Evolutionary conservation across 306 rosid genomes (phyloP).

Genomic region (Mucuna pruriens): DNA sequence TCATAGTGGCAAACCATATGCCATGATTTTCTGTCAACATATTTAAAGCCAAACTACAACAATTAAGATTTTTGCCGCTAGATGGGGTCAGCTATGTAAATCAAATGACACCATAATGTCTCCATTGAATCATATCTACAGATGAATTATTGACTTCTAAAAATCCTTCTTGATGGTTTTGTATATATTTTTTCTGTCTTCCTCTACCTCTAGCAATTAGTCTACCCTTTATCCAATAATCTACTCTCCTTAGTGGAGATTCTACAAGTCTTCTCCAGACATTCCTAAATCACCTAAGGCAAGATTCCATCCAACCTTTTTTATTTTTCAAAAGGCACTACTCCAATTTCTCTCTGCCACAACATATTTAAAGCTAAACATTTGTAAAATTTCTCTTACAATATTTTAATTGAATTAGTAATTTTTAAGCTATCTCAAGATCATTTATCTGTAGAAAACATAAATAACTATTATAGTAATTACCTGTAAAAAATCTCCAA

Average conservation of each 20-base stretch:
- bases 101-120: background rate
- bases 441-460: background rate
- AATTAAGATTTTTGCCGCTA: background rate
- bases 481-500: constrained; percentile 42
- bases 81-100: too few relatives aligned
- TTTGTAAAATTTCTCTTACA: background rate
- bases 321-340: background rate
- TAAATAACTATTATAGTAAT: background rate
- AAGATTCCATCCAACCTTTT: background rate
- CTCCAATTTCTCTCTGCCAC: background rate
- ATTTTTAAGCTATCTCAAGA: background rate
- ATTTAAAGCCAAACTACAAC: background rate
- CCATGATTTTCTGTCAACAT: background rate
- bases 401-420: background rate
- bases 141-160: background rate
- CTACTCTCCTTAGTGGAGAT: too few relatives aligned
- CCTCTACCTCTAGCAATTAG: too few relatives aligned
- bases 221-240: too few relatives aligned
- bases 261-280: background rate
- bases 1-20: background rate
- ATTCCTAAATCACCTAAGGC: background rate
- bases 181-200: too few relatives aligned
- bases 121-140: background rate
- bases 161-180: too few relatives aligned
- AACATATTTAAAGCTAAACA: background rate